A percentile compares a stretch with the other conserved stretches of the same genome.
Evolutionary conservation across 2,329 filamentous ascomycete species (phyloP).

Genomic region (Colletotrichum liaoningense): DNA sequence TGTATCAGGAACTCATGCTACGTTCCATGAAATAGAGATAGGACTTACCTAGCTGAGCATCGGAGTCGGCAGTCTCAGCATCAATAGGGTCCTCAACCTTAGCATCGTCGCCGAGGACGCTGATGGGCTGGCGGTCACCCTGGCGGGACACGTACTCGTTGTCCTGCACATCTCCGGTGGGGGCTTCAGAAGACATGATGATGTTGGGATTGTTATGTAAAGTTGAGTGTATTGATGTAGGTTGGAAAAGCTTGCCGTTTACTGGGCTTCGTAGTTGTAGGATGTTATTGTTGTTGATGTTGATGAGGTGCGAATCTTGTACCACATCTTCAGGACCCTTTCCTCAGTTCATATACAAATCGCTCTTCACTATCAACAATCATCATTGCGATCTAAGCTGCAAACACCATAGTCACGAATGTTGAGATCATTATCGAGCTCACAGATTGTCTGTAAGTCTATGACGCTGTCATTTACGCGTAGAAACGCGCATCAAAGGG

Average conservation of each 20-base stretch:
- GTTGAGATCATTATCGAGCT: slow-evolving; percentile 7
- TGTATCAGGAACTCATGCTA: background rate
- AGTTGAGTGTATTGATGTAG: no score
- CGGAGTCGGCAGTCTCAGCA: slow-evolving; percentile 44
- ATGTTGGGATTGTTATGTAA: no score
- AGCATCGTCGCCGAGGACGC: slow-evolving; percentile 47
- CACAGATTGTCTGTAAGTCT: slow-evolving; percentile 30
- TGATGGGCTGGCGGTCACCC: slow-evolving; percentile 43
- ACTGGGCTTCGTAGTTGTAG: no score
- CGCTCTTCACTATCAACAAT: no score
- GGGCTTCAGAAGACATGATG: slow-evolving; percentile 26
- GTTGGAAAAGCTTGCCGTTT: no score
- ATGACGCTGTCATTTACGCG: slow-evolving; percentile 36
- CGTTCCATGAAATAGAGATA: no score
- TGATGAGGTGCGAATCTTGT: no score
- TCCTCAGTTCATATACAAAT: slow-evolving; percentile 18
- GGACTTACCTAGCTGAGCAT: slow-evolving; percentile 50
- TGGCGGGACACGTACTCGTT: slow-evolving; percentile 47
- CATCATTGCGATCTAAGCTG: background rate
- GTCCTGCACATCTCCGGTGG: slow-evolving; percentile 27
- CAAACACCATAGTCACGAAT: background rate
- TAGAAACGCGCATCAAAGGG: slow-evolving; percentile 25
- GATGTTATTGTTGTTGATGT: background rate
- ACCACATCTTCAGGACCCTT: background rate
- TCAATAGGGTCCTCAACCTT: slow-evolving; percentile 48